Conservation (phyloP, 2,329 filamentous ascomycete species). For the Epicoccum nigrum region DNA sequence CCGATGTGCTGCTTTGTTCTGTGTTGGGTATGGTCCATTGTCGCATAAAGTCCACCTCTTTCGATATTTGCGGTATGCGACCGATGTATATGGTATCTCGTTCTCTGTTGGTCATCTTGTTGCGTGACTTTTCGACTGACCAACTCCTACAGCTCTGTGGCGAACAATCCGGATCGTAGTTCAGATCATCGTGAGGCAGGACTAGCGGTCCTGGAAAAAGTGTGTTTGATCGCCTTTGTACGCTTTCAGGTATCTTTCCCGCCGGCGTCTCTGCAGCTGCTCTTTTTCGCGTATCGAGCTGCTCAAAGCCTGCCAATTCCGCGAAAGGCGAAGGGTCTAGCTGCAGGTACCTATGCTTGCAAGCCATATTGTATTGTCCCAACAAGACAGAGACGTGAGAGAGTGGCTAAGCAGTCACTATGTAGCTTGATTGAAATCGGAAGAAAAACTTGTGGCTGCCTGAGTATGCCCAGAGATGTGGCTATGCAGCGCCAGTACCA, state of each 20-base stretch:
- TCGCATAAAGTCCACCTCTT: constrained; percentile 48
- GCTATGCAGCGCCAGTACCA: constrained; percentile 1
- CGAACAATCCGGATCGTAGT: constrained; percentile 57
- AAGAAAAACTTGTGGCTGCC: background rate
- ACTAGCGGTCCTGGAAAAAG: constrained; percentile 65
- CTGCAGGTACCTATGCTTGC: background rate
- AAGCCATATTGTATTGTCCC: background rate
- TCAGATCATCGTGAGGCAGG: constrained; percentile 65
- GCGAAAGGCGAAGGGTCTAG: constrained; percentile 43
- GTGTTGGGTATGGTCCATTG: constrained; percentile 50
- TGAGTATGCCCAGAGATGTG: background rate
- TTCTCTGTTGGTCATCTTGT: constrained; percentile 54
- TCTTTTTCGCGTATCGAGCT: constrained; percentile 31
- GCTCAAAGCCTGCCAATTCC: constrained; percentile 41
- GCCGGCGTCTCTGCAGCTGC: constrained; percentile 30
- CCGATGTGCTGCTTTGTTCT: too few relatives aligned
- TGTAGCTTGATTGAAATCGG: too few relatives aligned
- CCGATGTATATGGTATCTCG: constrained; percentile 63
- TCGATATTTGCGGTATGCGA: constrained; percentile 51
- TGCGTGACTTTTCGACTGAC: constrained; percentile 51
- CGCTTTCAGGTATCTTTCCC: constrained; percentile 3
- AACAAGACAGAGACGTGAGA: too few relatives aligned
- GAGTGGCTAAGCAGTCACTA: too few relatives aligned
- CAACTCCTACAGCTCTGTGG: constrained; percentile 62
- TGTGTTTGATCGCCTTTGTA: constrained; percentile 15